phyloP scores from a whole-genome alignment of 208 protist genomes.

The Trypanosoma cruzi region DNA sequence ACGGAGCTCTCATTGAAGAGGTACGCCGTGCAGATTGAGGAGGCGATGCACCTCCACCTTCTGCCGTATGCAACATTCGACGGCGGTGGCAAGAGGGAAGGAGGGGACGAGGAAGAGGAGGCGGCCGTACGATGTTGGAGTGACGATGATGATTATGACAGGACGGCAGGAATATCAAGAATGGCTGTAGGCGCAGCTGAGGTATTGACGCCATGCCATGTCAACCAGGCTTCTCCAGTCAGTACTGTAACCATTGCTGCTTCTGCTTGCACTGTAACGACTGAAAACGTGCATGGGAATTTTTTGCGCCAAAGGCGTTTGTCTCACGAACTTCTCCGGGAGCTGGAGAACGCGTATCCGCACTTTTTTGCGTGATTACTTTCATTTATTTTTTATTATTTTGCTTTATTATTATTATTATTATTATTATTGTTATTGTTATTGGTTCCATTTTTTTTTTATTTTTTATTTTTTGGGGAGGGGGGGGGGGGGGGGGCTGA shows the following conservation, averaged over 20 bases:
- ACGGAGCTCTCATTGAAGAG: slow-evolving; percentile 46
- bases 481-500: too few relatives aligned
- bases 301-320: slow-evolving; percentile 1
- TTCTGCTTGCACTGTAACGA: background rate
- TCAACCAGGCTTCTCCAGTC: background rate
- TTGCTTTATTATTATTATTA: slow-evolving; percentile 23
- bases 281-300: background rate
- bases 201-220: background rate
- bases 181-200: background rate
- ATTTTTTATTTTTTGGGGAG: background rate
- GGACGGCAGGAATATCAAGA: background rate
- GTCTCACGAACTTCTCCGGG: slow-evolving; percentile 11
- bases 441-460: slow-evolving; percentile 5
- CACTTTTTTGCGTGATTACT: slow-evolving; percentile 12
- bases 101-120: background rate
- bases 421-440: slow-evolving; percentile 24
- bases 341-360: slow-evolving; percentile 24
- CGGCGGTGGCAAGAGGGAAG: background rate
- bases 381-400: slow-evolving; percentile 22
- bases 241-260: background rate
- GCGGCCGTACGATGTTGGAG: background rate
- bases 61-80: slow-evolving; percentile 40
- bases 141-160: background rate
- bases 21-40: slow-evolving; percentile 60
- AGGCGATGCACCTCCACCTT: slow-evolving; percentile 70